Evolutionary conservation across 75 land plant genomes (phyloP).

Genomic region (Picea sitchensis): DNA sequence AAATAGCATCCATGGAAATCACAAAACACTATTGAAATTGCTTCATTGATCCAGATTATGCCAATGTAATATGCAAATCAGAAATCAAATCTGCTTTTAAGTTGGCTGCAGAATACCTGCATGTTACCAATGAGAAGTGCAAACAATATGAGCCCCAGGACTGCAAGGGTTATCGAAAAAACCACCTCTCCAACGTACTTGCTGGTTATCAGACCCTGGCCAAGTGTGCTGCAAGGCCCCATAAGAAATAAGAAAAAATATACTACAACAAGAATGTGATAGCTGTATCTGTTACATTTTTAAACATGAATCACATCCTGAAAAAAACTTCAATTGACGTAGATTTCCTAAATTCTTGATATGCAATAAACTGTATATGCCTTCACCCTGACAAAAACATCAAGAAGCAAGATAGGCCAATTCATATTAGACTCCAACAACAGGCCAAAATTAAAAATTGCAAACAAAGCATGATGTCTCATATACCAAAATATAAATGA

Average conservation of each 20-base stretch:
- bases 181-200: slow-evolving; percentile 61
- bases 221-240: slow-evolving; percentile 53
- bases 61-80: not conserved
- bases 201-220: slow-evolving; percentile 65
- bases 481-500: not conserved
- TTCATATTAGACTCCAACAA: not conserved
- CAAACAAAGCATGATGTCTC: not conserved
- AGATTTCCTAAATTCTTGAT: not conserved
- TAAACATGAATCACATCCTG: not conserved
- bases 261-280: not conserved
- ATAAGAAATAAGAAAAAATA: not conserved
- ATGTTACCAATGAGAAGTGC: slow-evolving; percentile 77
- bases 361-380: not conserved
- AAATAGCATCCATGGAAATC: not conserved
- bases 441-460: not conserved
- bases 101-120: slow-evolving; percentile 44
- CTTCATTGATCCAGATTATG: not conserved
- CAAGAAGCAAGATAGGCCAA: not conserved
- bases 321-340: not conserved
- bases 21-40: not conserved
- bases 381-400: not conserved
- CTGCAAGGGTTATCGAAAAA: slow-evolving; percentile 62
- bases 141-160: slow-evolving; percentile 69
- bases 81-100: too few relatives aligned
- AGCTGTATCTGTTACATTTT: not conserved